Evolutionary conservation across 2,329 filamentous ascomycete species (phyloP), one percentile per base, ranked within the genome.

Genomic region (Blumeria hordei): DNA sequence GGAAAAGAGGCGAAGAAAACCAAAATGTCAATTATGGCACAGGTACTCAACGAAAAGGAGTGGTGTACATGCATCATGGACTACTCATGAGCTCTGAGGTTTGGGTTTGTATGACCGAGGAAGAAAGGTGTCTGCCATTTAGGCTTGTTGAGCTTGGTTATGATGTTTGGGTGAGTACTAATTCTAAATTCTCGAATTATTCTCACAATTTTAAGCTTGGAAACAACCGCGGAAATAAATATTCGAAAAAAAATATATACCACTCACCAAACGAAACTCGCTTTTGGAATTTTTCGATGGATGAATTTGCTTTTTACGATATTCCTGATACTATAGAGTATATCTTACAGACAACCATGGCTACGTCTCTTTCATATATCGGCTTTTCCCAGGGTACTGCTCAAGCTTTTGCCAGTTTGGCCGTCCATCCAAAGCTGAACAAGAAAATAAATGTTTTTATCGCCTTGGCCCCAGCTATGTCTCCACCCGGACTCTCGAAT

Each of bases 61-160:
- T 96, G 52, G 81, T 92, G 6, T 98, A 96, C 67, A 72, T 98
- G 59, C 92, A 98, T 64, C 92, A 98, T 68, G 92, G 90, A 8
- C 74, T 98, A 56, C 76, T 98, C 64, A 98, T 98, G 92, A 96
- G 95, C 69, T 94, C 88, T 62, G 92, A 98, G 68, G 90, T 98
- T 36, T 98, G 92, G 92, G 86, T 96, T 8, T 93, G 87, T 64
- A 70, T 90, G 65, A 94, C 90, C 0, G 85, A 95, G 60, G 80
- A 82, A 61, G 77, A 93, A 67, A 77, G 88, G 61, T 90, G 84
- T 61, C 72, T 98, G 41, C 87, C 92, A 0, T 96, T 98, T 65
- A 77, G 84, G 60, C 72, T 98, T 45, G 87, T 94, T 0, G 87
- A 95, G 64, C 77, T 78, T 63, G 92, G 92, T 2, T 98, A 93